A percentile compares a stretch with the other conserved stretches of the same genome.
phyloP scores from a whole-genome alignment of 768 basidiomycete genomes.

The Lentinula sp. region DNA sequence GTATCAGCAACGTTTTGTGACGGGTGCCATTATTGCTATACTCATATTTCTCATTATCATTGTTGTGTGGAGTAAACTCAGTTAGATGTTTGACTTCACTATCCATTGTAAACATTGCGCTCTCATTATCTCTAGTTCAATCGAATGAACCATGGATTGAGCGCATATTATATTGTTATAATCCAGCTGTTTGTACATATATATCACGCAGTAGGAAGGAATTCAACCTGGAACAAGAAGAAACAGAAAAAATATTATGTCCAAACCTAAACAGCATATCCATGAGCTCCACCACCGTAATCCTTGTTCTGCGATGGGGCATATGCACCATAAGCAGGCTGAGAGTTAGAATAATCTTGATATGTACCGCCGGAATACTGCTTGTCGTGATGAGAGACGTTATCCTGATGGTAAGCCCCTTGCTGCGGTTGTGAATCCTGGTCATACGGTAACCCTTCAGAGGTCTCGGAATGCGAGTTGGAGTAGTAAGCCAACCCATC shows the following conservation, averaged over 20 bases:
- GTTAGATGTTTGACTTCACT: conserved; percentile 19
- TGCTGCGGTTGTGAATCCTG: conserved; percentile 15
- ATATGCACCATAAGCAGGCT: conserved; percentile 23
- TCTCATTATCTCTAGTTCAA: neutral
- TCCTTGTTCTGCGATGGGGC: conserved; percentile 11
- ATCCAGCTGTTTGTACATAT: conserved; percentile 4
- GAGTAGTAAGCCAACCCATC: neutral
- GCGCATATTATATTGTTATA: conserved; percentile 5
- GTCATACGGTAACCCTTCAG: conserved; percentile 21
- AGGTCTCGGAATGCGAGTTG: neutral
- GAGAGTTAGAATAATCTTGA: conserved; percentile 21
- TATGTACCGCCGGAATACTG: neutral
- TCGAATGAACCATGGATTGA: neutral
- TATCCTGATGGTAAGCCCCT: conserved; percentile 17
- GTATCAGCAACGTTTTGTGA: conserved; percentile 93
- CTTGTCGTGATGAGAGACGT: conserved; percentile 29
- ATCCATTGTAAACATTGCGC: conserved; percentile 1
- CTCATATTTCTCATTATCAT: conserved; percentile 79
- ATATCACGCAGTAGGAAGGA: neutral
- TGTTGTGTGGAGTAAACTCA: conserved; percentile 76
- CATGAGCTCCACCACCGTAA: conserved; percentile 22
- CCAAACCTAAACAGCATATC: conserved; percentile 8
- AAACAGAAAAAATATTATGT: neutral
- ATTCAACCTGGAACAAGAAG: conserved; percentile 1
- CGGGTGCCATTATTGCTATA: conserved; percentile 78